phyloP scores from a whole-genome alignment of 805 yeast species.

The Candida maris region DNA sequence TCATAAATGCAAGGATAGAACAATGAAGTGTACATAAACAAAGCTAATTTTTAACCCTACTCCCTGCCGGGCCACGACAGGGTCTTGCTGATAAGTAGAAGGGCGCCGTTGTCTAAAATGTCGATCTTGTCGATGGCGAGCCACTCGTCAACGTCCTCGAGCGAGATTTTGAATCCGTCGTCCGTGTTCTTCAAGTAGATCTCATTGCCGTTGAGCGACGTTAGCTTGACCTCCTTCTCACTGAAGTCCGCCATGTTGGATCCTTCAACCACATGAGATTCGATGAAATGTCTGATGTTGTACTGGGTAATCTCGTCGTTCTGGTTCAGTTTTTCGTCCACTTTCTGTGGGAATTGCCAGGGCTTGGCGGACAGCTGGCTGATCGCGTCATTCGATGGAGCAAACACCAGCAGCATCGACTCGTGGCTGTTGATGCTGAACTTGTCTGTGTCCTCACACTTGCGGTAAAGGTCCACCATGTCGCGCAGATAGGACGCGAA shows the following conservation, averaged over 20 bases:
- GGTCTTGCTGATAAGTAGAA: conserved; percentile 37
- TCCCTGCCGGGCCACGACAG: conserved; percentile 35
- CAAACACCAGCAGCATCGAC: conserved; percentile 50
- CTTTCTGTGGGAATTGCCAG: conserved; percentile 70
- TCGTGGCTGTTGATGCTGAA: conserved; percentile 21
- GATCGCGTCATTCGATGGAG: conserved; percentile 68
- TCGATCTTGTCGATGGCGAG: conserved; percentile 35
- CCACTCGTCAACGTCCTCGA: conserved; percentile 32
- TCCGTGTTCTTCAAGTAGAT: conserved; percentile 36
- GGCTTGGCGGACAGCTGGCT: conserved; percentile 54
- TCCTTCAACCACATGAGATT: conserved; percentile 54
- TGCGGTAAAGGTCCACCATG: conserved; percentile 43
- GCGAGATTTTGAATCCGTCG: conserved; percentile 33
- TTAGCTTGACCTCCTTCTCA: conserved; percentile 26
- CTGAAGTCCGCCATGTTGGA: conserved; percentile 20
- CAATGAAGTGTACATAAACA: too few relatives aligned
- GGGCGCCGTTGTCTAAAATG: conserved; percentile 43
- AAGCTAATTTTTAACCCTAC: conserved; percentile 2
- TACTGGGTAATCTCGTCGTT: conserved; percentile 46
- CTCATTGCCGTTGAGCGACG: conserved; percentile 32
- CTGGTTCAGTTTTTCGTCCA: conserved; percentile 38
- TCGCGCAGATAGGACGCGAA: conserved; percentile 73
- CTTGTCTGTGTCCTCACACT: conserved; percentile 38
- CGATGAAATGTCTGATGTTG: conserved; percentile 57
- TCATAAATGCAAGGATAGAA: too few relatives aligned